Evolutionary conservation across 169 alveolate genomes (phyloP).

Genomic region (Eimeria falciformis): DNA sequence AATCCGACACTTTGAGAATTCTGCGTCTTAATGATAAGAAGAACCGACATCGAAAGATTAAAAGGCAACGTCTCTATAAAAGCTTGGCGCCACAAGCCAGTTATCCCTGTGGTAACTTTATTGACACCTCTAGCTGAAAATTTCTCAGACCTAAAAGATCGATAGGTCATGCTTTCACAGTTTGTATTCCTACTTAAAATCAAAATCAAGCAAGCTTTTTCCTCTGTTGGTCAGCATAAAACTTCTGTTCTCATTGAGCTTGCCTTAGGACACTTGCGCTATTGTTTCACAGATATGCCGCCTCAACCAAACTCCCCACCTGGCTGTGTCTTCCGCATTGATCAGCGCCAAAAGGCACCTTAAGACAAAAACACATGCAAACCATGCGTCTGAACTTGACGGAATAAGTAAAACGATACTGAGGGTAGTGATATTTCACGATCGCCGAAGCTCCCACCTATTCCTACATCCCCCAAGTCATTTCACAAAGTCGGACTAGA

Average conservation of each 20-base stretch:
- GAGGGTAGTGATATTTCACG: conserved; percentile 93
- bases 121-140: conserved; percentile 47
- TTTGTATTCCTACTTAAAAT: conserved; percentile 93
- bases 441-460: conserved; percentile 91
- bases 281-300: conserved; percentile 94
- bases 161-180: conserved; percentile 95
- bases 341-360: conserved; percentile 82
- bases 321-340: conserved; percentile 92
- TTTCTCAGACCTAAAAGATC: conserved; percentile 67
- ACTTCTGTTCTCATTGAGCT: conserved; percentile 87
- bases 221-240: conserved; percentile 95
- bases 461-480: conserved; percentile 94
- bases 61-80: too few species aligned
- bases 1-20: too few species aligned
- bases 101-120: too few species aligned
- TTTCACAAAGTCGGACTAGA: conserved; percentile 95
- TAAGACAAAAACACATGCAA: conserved; percentile 82
- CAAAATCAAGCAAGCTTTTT: conserved; percentile 93
- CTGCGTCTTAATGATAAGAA: too few species aligned
- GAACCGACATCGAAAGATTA: too few species aligned
- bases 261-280: conserved; percentile 94
- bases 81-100: too few species aligned
- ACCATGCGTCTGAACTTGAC: conserved; percentile 83
- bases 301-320: conserved; percentile 97
- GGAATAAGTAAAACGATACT: conserved; percentile 90